Percentiles rank a stretch among this genome's conserved stretches.
Evolutionary conservation across 23 red algal genomes (phyloP).

Genomic region (Gracilaria gracilis): DNA sequence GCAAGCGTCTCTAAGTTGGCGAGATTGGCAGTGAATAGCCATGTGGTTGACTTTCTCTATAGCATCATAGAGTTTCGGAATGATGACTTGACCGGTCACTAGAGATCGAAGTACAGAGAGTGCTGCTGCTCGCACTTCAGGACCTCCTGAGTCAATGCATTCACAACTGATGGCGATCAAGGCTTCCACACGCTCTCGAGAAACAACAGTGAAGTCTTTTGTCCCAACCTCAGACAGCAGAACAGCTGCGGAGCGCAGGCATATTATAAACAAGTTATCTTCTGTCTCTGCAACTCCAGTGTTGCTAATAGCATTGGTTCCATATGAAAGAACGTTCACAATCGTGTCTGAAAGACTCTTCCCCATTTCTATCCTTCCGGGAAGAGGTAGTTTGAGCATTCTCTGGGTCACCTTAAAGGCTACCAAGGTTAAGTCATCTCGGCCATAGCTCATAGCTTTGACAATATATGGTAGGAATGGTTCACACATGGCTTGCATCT

Average conservation of each 20-base stretch:
- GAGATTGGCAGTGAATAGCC: slow-evolving; percentile 64
- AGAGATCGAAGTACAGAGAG: slow-evolving; percentile 54
- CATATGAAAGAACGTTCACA: slow-evolving; percentile 61
- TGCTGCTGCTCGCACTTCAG: slow-evolving; percentile 55
- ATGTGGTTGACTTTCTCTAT: slow-evolving; percentile 68
- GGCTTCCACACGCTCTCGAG: slow-evolving; percentile 60
- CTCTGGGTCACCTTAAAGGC: slow-evolving; percentile 48
- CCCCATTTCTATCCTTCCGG: slow-evolving; percentile 23
- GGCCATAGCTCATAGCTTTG: slow-evolving; percentile 14
- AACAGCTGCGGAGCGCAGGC: slow-evolving; percentile 68
- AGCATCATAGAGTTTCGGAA: slow-evolving; percentile 69
- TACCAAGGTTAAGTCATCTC: slow-evolving; percentile 43
- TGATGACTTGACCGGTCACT: slow-evolving; percentile 12
- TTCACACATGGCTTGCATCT: slow-evolving; percentile 53
- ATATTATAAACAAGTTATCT: slow-evolving; percentile 61
- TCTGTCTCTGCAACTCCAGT: neutral
- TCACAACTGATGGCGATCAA: slow-evolving; percentile 53
- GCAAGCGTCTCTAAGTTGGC: slow-evolving; percentile 32
- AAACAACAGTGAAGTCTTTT: slow-evolving; percentile 17
- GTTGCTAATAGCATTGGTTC: slow-evolving; percentile 8
- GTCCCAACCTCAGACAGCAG: slow-evolving; percentile 44
- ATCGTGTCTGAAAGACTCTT: slow-evolving; percentile 45
- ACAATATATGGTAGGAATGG: slow-evolving; percentile 38
- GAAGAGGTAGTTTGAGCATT: slow-evolving; percentile 45
- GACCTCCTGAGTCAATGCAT: slow-evolving; percentile 32